phyloP scores from a whole-genome alignment of 1,284 basidiomycete genomes.

The Golubevia sp. region DNA sequence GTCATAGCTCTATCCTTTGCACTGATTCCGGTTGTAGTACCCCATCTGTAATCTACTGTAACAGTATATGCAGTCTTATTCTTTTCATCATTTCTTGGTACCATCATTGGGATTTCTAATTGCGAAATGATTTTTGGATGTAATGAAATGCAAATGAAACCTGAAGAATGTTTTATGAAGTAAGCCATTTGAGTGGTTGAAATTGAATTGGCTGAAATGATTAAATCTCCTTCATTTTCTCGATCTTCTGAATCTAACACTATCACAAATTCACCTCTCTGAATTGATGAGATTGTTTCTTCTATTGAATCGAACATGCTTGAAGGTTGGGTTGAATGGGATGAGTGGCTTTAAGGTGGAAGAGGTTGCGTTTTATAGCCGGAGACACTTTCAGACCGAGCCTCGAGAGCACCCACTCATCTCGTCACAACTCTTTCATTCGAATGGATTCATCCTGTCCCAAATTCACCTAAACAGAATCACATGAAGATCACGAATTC shows the following conservation, averaged over 20 bases:
- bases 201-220: constrained; percentile 45
- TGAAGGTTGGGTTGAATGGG: not conserved
- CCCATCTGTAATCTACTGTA: constrained; percentile 53
- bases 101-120: constrained; percentile 58
- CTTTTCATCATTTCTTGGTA: constrained; percentile 55
- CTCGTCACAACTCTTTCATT: too few relatives aligned
- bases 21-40: constrained; percentile 55
- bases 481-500: too few relatives aligned
- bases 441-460: too few relatives aligned
- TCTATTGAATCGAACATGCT: constrained; percentile 46
- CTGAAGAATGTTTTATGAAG: constrained; percentile 51
- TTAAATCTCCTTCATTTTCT: constrained; percentile 59
- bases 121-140: constrained; percentile 37
- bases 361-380: too few relatives aligned
- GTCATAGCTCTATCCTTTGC: constrained; percentile 55
- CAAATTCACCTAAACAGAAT: too few relatives aligned
- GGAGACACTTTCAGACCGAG: too few relatives aligned
- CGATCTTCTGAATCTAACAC: constrained; percentile 59
- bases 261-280: constrained; percentile 48
- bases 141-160: constrained; percentile 57
- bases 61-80: constrained; percentile 60
- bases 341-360: too few relatives aligned
- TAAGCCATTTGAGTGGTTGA: constrained; percentile 57
- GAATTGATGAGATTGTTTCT: constrained; percentile 35
- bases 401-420: too few relatives aligned